Evolutionary conservation across 352 stramenopile species (phyloP).

Genomic region (Globisporangium parvum): DNA sequence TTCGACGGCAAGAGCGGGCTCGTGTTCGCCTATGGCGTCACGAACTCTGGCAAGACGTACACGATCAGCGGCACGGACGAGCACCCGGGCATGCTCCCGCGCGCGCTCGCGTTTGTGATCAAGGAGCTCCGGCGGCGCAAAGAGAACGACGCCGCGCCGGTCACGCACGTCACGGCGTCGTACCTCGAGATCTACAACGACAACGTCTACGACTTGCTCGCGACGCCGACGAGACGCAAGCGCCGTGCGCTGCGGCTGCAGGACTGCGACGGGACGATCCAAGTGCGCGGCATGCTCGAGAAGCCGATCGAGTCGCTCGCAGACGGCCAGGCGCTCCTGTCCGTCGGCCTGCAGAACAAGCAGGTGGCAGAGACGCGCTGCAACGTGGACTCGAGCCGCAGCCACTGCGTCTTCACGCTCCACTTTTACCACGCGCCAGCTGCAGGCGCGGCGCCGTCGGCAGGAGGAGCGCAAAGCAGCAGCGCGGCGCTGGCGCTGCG

Average conservation of each 20-base stretch:
- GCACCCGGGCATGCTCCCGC: slow-evolving; percentile 78
- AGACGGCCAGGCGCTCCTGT: slow-evolving; percentile 72
- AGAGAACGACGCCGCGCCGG: slow-evolving; percentile 27
- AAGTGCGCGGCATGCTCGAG: slow-evolving; percentile 80
- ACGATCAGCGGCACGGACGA: slow-evolving; percentile 91
- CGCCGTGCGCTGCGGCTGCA: slow-evolving; percentile 65
- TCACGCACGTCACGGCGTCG: slow-evolving; percentile 75
- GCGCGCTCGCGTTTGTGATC: slow-evolving; percentile 69
- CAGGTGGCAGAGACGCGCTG: slow-evolving; percentile 85
- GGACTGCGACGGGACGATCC: slow-evolving; percentile 84
- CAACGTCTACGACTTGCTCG: slow-evolving; percentile 95
- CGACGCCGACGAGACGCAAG: slow-evolving; percentile 37
- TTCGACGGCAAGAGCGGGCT: slow-evolving; percentile 85
- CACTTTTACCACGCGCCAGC: slow-evolving; percentile 44
- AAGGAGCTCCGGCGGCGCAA: slow-evolving; percentile 47
- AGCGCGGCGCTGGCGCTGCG: slow-evolving; percentile 9
- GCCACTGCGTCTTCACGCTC: slow-evolving; percentile 89
- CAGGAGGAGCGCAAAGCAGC: too few species aligned
- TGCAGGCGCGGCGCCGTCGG: slow-evolving; percentile 8
- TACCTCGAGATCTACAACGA: slow-evolving; percentile 99
- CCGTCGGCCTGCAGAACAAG: slow-evolving; percentile 58
- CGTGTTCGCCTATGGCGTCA: slow-evolving; percentile 98
- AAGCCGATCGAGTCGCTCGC: slow-evolving; percentile 47
- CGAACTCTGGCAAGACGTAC: slow-evolving; percentile 98
- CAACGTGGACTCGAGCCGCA: slow-evolving; percentile 88